A percentile compares a stretch with the other conserved stretches of the same genome.
Evolutionary conservation across 768 basidiomycete genomes (phyloP).

Genomic region (Rhizopogon vinicolor): DNA sequence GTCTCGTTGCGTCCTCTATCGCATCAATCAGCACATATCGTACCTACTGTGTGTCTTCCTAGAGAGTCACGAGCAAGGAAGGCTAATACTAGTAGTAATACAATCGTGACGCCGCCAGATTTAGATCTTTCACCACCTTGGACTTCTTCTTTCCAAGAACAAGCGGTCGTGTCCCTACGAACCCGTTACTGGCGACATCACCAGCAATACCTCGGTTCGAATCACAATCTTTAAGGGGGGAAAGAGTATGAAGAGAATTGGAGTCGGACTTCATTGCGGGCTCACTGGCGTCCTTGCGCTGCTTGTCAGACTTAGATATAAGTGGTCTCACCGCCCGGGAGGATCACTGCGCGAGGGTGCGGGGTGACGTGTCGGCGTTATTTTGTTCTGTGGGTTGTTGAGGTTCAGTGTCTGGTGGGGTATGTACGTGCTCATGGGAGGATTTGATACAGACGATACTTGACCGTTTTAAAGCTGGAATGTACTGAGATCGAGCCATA

Average conservation of each 20-base stretch:
- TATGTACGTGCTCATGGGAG: slow-evolving; percentile 31
- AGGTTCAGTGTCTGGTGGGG: neutral
- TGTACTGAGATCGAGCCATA: slow-evolving; percentile 12
- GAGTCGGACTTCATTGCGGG: slow-evolving; percentile 29
- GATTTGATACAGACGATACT: slow-evolving; percentile 66
- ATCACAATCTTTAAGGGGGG: slow-evolving; percentile 59
- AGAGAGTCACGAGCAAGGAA: no score
- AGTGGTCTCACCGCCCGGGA: slow-evolving; percentile 49
- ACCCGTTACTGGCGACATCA: slow-evolving; percentile 8
- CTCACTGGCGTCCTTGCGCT: slow-evolving; percentile 31
- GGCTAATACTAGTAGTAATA: no score
- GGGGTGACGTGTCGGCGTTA: slow-evolving; percentile 13
- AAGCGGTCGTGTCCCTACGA: slow-evolving; percentile 47
- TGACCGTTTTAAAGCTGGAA: slow-evolving; percentile 38
- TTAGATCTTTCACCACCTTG: slow-evolving; percentile 25
- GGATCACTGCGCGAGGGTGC: slow-evolving; percentile 41
- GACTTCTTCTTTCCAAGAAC: slow-evolving; percentile 50
- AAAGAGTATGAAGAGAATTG: slow-evolving; percentile 51
- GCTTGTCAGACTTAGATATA: slow-evolving; percentile 47
- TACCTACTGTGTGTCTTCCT: no score
- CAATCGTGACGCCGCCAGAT: no score
- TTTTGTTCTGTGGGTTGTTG: neutral
- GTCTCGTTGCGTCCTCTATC: no score
- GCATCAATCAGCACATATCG: no score
- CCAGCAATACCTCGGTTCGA: slow-evolving; percentile 26